A percentile compares a stretch with the other conserved stretches of the same genome.
phyloP scores from a whole-genome alignment of 2,329 filamentous ascomycete species.

The Pestalotiopsis sp. region DNA sequence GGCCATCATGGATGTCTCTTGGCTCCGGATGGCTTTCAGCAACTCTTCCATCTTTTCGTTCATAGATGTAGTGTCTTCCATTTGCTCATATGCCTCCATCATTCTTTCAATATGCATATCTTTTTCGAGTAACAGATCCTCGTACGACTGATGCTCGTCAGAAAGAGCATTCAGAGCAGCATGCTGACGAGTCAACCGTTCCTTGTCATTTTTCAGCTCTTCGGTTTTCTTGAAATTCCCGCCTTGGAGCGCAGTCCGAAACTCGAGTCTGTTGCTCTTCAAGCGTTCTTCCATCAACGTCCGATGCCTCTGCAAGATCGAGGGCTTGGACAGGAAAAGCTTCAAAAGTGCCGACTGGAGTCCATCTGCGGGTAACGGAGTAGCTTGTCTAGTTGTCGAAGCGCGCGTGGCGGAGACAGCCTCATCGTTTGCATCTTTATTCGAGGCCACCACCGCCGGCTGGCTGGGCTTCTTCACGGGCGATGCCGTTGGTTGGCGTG shows the following conservation, averaged over 20 bases:
- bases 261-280: conserved; percentile 50
- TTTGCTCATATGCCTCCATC: conserved; percentile 52
- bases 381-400: conserved; percentile 17
- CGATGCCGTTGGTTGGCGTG: conserved; percentile 20
- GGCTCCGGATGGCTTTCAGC: conserved; percentile 44
- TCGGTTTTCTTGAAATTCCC: conserved; percentile 47
- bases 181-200: conserved; percentile 48
- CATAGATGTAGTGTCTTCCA: conserved; percentile 53
- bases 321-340: conserved; percentile 36
- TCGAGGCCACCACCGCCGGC: not conserved
- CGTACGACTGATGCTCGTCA: conserved; percentile 44
- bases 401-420: conserved; percentile 8
- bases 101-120: conserved; percentile 50
- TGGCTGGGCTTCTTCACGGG: conserved; percentile 18
- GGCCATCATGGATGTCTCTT: conserved; percentile 44
- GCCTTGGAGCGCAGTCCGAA: conserved; percentile 48
- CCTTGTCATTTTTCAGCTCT: conserved; percentile 53
- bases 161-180: conserved; percentile 44
- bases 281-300: conserved; percentile 44
- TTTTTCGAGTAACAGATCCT: conserved; percentile 42
- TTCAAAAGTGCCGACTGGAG: conserved; percentile 37
- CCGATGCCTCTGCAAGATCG: conserved; percentile 36
- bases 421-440: not conserved
- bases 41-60: conserved; percentile 53
- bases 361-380: conserved; percentile 27